Conservation (phyloP, 164 flowering plant genomes). For the Macadamia tetraphylla region DNA sequence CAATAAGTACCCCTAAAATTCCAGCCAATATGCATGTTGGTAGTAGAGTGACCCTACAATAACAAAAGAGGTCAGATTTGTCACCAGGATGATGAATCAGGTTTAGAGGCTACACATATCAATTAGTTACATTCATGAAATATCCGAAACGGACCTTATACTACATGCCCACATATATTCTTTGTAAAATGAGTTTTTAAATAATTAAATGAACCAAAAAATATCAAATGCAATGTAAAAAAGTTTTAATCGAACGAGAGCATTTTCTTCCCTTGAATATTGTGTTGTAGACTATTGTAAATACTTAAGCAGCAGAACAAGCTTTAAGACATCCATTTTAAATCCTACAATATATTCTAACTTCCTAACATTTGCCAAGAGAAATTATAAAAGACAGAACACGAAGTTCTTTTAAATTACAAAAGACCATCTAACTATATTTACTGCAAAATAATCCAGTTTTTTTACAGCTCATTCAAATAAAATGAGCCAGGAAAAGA, state of each 20-base stretch:
- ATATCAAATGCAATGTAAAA: background rate
- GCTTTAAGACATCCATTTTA: too few relatives aligned
- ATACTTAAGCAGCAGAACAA: too few relatives aligned
- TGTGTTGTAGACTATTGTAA: too few relatives aligned
- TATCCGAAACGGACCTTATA: background rate
- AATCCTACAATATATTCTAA: too few relatives aligned
- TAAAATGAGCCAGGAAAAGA: background rate
- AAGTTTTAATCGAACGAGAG: background rate
- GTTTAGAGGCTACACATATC: background rate
- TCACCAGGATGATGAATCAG: background rate
- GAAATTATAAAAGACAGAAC: background rate
- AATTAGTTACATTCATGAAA: background rate
- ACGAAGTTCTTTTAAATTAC: too few relatives aligned
- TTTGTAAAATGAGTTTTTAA: too few relatives aligned
- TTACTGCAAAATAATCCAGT: background rate
- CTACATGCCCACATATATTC: background rate
- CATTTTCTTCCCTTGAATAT: too few relatives aligned
- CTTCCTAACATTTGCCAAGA: too few relatives aligned
- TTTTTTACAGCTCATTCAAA: background rate
- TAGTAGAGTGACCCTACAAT: conserved; percentile 29
- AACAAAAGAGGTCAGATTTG: background rate
- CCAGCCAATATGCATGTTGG: conserved; percentile 32
- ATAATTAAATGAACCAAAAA: background rate
- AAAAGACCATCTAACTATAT: background rate
- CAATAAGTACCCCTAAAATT: conserved; percentile 27